Conservation (phyloP, 1,284 basidiomycete genomes). For the Mycosarcoma maydis region DNA sequence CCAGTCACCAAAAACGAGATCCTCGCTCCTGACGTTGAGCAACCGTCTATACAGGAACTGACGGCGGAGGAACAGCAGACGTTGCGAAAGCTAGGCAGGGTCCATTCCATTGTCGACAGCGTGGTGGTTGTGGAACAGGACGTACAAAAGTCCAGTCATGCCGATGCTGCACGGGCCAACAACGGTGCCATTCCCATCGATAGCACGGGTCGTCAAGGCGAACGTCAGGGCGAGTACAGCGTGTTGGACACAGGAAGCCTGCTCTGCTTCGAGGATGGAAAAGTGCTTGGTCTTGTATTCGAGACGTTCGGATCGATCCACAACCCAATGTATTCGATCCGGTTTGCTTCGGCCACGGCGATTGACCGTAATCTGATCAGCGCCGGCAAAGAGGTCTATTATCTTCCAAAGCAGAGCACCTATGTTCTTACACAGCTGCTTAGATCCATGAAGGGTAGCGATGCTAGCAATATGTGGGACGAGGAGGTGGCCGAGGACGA, state of each 20-base stretch:
- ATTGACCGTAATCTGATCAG: slow-evolving; percentile 39
- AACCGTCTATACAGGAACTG: slow-evolving; percentile 34
- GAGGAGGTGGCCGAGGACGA: slow-evolving; percentile 87
- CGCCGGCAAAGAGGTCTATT: slow-evolving; percentile 72
- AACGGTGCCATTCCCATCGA: slow-evolving; percentile 30
- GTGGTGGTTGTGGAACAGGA: slow-evolving; percentile 63
- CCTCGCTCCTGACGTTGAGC: slow-evolving; percentile 39
- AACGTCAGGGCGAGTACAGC: slow-evolving; percentile 58
- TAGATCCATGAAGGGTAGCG: slow-evolving; percentile 76
- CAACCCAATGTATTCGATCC: slow-evolving; percentile 83
- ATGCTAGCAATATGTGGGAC: slow-evolving; percentile 90
- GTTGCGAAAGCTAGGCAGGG: slow-evolving; percentile 47
- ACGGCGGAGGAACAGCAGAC: slow-evolving; percentile 35
- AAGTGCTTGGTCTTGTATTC: slow-evolving; percentile 83
- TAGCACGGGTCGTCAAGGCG: slow-evolving; percentile 44
- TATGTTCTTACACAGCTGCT: slow-evolving; percentile 81
- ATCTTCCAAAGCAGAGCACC: slow-evolving; percentile 78
- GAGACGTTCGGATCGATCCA: slow-evolving; percentile 90
- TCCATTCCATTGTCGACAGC: slow-evolving; percentile 62
- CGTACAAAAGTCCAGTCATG: slow-evolving; percentile 17
- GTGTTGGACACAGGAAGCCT: slow-evolving; percentile 91
- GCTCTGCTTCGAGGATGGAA: slow-evolving; percentile 82
- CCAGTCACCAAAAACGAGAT: slow-evolving; percentile 62
- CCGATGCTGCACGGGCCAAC: background rate
- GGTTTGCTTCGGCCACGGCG: slow-evolving; percentile 67